Evolutionary conservation across 148 eudicot species (phyloP).

Genomic region (Bassia scoparia): DNA sequence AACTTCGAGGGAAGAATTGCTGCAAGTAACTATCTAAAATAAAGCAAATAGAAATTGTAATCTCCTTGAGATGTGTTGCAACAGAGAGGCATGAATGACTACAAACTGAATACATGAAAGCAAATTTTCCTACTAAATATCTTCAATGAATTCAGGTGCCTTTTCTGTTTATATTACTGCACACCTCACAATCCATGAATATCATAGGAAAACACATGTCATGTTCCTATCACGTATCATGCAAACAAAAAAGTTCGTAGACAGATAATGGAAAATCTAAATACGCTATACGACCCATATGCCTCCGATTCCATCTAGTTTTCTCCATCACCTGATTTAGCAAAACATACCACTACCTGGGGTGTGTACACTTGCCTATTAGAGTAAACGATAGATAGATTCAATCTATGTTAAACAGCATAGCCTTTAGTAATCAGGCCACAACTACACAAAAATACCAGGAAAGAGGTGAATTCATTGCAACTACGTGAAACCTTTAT

Average conservation of each 20-base stretch:
- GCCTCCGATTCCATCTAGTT: conserved; percentile 84
- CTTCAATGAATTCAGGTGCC: no score
- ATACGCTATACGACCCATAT: conserved; percentile 89
- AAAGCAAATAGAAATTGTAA: no score
- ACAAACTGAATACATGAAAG: not conserved
- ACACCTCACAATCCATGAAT: not conserved
- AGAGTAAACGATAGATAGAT: conserved; percentile 22
- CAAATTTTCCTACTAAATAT: not conserved
- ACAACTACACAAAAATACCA: not conserved
- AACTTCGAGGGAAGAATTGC: not conserved
- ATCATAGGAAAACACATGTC: not conserved
- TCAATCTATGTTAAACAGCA: conserved; percentile 20
- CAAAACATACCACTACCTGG: conserved; percentile 93
- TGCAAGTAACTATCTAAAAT: no score
- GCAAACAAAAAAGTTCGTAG: not conserved
- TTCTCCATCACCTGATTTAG: conserved; percentile 98
- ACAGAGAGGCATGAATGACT: not conserved
- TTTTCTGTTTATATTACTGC: not conserved
- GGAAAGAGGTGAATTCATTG: not conserved
- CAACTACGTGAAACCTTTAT: conserved; percentile 8
- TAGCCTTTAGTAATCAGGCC: conserved; percentile 23
- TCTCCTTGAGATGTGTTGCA: not conserved
- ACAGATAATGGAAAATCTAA: conserved; percentile 6
- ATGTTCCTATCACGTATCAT: not conserved
- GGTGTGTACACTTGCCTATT: conserved; percentile 75